phyloP scores from a whole-genome alignment of 306 rosid genomes.

The Benincasa hispida region DNA sequence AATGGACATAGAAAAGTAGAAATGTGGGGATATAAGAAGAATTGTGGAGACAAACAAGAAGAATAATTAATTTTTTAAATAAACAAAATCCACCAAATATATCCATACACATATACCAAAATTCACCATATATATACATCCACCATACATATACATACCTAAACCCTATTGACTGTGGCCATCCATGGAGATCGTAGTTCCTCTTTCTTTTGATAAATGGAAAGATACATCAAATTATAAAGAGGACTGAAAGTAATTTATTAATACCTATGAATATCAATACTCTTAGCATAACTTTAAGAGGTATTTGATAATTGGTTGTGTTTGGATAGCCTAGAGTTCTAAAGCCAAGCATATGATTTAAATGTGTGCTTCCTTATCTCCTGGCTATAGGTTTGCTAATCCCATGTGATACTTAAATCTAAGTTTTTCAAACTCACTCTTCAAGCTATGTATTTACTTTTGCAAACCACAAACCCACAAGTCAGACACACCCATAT shows the following conservation, averaged over 20 bases:
- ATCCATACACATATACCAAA: too few species aligned
- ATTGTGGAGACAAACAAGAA: neutral
- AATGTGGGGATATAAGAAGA: neutral
- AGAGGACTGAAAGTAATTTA: neutral
- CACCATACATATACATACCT: neutral
- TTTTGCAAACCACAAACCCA: neutral
- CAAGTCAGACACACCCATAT: neutral
- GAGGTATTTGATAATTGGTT: neutral
- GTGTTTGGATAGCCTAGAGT: neutral
- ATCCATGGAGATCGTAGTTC: neutral
- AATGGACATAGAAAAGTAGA: neutral
- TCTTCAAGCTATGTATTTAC: neutral
- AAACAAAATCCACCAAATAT: neutral
- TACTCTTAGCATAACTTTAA: neutral
- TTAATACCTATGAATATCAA: neutral
- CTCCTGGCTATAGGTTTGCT: neutral
- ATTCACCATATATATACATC: too few species aligned
- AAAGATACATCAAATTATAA: neutral
- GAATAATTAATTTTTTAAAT: neutral
- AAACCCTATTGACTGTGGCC: neutral
- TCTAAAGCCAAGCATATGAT: neutral
- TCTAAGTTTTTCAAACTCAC: neutral
- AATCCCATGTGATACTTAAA: neutral
- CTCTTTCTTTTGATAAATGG: neutral
- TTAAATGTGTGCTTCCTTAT: neutral